Evolutionary conservation across 1,139 yeast species (phyloP).

Genomic region (Hansenula anomala): DNA sequence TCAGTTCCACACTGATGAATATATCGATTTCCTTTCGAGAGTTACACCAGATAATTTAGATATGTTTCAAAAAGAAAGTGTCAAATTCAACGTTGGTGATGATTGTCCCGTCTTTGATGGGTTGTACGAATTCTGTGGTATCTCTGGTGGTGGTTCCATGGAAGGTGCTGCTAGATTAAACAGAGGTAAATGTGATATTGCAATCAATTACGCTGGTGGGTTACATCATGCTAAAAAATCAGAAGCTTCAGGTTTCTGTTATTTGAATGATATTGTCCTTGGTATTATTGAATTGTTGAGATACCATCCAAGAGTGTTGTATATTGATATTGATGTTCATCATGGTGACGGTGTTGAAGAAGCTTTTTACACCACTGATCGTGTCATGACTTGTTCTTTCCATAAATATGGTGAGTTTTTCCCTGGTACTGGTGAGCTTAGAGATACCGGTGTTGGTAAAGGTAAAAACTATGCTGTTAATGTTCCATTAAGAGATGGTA

Average conservation of each 20-base stretch:
- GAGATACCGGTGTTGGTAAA: conserved; percentile 85
- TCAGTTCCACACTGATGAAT: conserved; percentile 96
- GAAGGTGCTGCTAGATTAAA: conserved; percentile 94
- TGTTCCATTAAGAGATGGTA: conserved; percentile 89
- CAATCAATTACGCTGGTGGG: conserved; percentile 96
- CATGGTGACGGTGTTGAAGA: conserved; percentile 99
- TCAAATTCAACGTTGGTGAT: conserved; percentile 93
- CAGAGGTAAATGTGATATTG: conserved; percentile 91
- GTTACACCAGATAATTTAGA: conserved; percentile 95
- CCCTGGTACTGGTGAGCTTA: conserved; percentile 92
- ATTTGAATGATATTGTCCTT: conserved; percentile 82
- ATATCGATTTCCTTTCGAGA: conserved; percentile 86
- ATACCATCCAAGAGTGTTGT: conserved; percentile 92
- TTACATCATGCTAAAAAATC: conserved; percentile 94
- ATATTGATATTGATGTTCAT: conserved; percentile 93
- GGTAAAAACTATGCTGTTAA: conserved; percentile 86
- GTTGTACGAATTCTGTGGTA: conserved; percentile 88
- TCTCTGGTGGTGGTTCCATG: conserved; percentile 94
- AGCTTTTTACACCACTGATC: conserved; percentile 92
- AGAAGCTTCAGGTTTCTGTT: conserved; percentile 96
- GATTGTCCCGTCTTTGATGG: conserved; percentile 98
- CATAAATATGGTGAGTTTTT: conserved; percentile 96
- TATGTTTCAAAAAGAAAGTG: conserved; percentile 85
- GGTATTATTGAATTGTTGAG: conserved; percentile 86
- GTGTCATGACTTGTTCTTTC: conserved; percentile 97